Base-by-base conservation (phyloP, 371 early-diverging fungal genomes). In the Apophysomyces variabilis region DNA sequence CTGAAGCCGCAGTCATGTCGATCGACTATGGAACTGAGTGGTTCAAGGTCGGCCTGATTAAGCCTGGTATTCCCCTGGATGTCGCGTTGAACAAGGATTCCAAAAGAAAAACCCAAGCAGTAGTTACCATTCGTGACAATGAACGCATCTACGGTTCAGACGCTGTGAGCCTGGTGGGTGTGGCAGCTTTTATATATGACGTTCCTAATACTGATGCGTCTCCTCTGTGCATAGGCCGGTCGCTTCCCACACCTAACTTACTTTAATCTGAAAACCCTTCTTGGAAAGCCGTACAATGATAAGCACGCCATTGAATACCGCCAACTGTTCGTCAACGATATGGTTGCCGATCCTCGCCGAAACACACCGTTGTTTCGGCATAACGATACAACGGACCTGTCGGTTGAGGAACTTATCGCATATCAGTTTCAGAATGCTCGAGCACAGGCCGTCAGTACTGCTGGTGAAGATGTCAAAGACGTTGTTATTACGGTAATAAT, bases 21-120 rank as follows among this genome's bases (percentile, higher is more conserved):
- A 94, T 99, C 73, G 99, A 99, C 76, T 95, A 91, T 73, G 99
- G 99, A 60, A 90, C 94, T 0, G 96, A 97, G 64, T 97, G 96
- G 96, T 92, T 96, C 78, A 97, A 97, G 69, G 92, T 96, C 26
- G 94, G 93, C 7, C 80, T 98, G 58, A 95, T 96, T 68, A 94
- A 94, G 68, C 91, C 96, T 9, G 96, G 96, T 13, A 90, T 90
- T 21, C 92, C 95, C 13, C 79, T 97, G 32, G 98, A 98, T 67
- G 87, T 97, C 60, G 98, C 96, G 8, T 89, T 99, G 60, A 98
- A 97, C 78, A 83, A 92, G 62, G 98, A 97, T 66, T 95, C 96
- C 26, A 96, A 97, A 74, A 85, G 99, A 50, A 97, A 97, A 80
- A 97, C 98, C 0, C 88, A 87, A 57, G 79, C 95, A 1, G 87